Evolutionary conservation across 306 rosid genomes (phyloP).

Genomic region (Psophocarpus tetragonolobus): DNA sequence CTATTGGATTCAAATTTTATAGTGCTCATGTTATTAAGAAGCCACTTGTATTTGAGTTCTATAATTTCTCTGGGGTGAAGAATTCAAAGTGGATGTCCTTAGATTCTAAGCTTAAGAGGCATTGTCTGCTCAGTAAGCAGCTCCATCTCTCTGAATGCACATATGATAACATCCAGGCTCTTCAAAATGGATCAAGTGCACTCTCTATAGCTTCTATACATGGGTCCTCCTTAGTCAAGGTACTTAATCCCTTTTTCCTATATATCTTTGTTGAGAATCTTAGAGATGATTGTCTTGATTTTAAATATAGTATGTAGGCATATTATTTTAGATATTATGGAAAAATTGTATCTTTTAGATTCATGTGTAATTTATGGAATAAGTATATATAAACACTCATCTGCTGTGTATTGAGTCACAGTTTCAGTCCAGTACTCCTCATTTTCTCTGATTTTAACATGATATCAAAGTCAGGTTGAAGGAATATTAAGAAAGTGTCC

Average conservation of each 20-base stretch:
- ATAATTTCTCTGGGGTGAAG: constrained; percentile 63
- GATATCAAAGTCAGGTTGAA: no score
- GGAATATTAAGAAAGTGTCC: no score
- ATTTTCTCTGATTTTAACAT: no score
- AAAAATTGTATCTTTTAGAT: no score
- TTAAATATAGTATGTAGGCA: no score
- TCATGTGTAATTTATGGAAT: no score
- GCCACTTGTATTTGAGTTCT: constrained; percentile 77
- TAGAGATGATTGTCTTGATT: no score
- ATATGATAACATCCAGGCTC: constrained; percentile 76
- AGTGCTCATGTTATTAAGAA: constrained; percentile 51
- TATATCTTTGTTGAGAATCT: no score
- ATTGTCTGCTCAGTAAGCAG: constrained; percentile 71
- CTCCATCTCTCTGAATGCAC: constrained; percentile 87
- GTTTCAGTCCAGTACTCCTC: no score
- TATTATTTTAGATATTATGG: no score
- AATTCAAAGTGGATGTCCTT: constrained; percentile 71
- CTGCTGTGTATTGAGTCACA: no score
- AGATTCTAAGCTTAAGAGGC: constrained; percentile 65
- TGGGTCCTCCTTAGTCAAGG: constrained; percentile 59
- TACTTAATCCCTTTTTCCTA: constrained; percentile 31
- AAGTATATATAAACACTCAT: no score
- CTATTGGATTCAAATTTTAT: constrained; percentile 80
- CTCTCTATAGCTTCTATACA: constrained; percentile 35
- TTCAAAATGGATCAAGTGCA: constrained; percentile 60